phyloP scores from a whole-genome alignment of 2,329 filamentous ascomycete genomes.

The Sarocladium strictum region DNA sequence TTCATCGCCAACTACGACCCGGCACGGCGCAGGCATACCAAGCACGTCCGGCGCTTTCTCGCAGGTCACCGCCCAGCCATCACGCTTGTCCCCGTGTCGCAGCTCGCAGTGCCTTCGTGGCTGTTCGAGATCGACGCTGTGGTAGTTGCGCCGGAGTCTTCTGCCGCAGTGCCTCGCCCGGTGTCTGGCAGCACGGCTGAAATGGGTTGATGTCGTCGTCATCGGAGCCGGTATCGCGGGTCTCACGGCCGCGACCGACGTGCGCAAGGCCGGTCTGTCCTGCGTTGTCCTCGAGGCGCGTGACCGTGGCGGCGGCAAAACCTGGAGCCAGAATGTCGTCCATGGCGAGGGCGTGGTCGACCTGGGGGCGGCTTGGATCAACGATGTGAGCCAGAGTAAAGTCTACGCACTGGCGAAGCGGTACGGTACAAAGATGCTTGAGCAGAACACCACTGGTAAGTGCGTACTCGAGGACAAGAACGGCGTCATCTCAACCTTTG shows the following conservation, averaged over 20 bases:
- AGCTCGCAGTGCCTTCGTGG: slow-evolving; percentile 31
- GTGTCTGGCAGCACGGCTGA: slow-evolving; percentile 9
- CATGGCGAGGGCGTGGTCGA: slow-evolving; percentile 13
- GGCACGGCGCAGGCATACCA: slow-evolving; percentile 26
- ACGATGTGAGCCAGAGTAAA: slow-evolving; percentile 18
- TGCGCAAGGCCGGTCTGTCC: slow-evolving; percentile 29
- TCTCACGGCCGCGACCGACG: slow-evolving; percentile 27
- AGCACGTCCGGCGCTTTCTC: slow-evolving; percentile 31
- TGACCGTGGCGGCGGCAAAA: slow-evolving; percentile 13
- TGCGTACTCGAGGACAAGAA: slow-evolving; percentile 34
- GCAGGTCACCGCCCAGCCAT: slow-evolving; percentile 32
- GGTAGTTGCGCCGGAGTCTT: slow-evolving; percentile 14
- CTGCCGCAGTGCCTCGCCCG: neutral
- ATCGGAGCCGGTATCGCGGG: slow-evolving; percentile 40
- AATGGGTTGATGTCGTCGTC: slow-evolving; percentile 26
- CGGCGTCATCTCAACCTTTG: slow-evolving; percentile 19
- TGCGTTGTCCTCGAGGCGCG: slow-evolving; percentile 42
- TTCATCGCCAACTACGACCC: slow-evolving; percentile 39
- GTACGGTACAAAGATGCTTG: slow-evolving; percentile 36
- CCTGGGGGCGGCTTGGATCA: slow-evolving; percentile 17
- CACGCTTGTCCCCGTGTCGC: slow-evolving; percentile 34
- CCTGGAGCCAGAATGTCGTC: slow-evolving; percentile 13
- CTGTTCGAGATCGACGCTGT: slow-evolving; percentile 40
- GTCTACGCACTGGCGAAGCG: slow-evolving; percentile 32
- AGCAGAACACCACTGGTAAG: slow-evolving; percentile 40